phyloP scores from a whole-genome alignment of 768 basidiomycete species.

The Termitomyces sp. region DNA sequence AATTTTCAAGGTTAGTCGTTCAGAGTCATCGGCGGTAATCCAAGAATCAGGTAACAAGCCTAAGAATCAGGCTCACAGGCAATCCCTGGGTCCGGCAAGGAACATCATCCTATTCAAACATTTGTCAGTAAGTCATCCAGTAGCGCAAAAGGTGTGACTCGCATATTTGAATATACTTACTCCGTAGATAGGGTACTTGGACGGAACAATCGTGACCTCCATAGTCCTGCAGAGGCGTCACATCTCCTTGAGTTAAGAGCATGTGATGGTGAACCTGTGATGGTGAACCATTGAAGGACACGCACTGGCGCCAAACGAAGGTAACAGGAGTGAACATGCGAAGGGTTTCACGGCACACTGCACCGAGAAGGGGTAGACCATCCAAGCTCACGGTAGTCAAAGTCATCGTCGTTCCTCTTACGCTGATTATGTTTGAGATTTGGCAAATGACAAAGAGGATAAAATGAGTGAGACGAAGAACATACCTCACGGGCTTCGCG shows the following conservation, averaged over 20 bases:
- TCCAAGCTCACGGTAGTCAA: slow-evolving; percentile 38
- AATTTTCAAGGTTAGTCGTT: slow-evolving; percentile 1
- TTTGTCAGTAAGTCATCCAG: background rate
- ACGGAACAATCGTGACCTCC: slow-evolving; percentile 34
- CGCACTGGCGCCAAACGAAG: slow-evolving; percentile 32
- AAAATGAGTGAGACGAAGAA: too few relatives aligned
- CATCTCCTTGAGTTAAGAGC: background rate
- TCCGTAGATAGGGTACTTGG: too few relatives aligned
- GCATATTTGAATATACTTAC: slow-evolving; percentile 23
- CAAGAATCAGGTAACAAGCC: background rate
- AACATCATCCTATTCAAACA: slow-evolving; percentile 39
- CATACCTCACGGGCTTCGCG: too few relatives aligned
- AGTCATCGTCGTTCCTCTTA: too few relatives aligned
- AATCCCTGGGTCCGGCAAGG: slow-evolving; percentile 26
- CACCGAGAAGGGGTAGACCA: slow-evolving; percentile 35
- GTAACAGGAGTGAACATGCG: too few relatives aligned
- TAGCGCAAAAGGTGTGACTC: slow-evolving; percentile 7
- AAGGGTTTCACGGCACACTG: slow-evolving; percentile 37
- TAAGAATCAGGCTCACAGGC: slow-evolving; percentile 33
- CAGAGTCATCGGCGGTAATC: slow-evolving; percentile 16
- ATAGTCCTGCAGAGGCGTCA: slow-evolving; percentile 21
- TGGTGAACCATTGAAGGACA: background rate
- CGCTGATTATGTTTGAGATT: too few relatives aligned
- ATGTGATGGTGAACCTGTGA: too few relatives aligned
- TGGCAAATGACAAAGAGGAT: too few relatives aligned